Conservation (phyloP, 116 monocot genomes). For the Papilionanthe hybrid region DNA sequence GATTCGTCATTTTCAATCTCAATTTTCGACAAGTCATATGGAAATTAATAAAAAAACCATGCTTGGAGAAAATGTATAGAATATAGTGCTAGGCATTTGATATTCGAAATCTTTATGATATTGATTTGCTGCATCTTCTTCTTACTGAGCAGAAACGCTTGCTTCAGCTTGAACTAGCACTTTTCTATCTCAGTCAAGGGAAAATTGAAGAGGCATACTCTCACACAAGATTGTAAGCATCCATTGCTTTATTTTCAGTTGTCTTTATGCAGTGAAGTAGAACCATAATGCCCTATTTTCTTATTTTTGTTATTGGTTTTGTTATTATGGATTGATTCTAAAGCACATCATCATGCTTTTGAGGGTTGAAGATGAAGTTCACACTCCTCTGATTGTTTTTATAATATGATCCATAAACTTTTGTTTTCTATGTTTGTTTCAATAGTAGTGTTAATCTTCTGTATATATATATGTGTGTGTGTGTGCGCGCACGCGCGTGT, state of each 20-base stretch:
- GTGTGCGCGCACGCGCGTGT: no score
- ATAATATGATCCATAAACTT: background rate
- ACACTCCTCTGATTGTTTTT: background rate
- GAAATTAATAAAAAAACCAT: background rate
- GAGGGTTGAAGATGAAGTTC: background rate
- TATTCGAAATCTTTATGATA: background rate
- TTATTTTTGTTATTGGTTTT: background rate
- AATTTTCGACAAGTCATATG: background rate
- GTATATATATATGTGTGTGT: background rate
- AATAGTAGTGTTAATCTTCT: background rate
- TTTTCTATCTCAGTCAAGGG: slow-evolving; percentile 50
- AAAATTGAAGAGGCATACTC: slow-evolving; percentile 26
- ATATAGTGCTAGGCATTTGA: background rate
- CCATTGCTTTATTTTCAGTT: background rate
- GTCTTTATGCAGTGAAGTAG: background rate
- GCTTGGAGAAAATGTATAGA: background rate
- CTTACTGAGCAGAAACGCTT: slow-evolving; percentile 26
- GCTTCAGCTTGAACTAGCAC: slow-evolving; percentile 48
- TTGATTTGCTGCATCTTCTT: background rate
- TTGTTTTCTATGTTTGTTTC: background rate
- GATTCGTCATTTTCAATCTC: background rate
- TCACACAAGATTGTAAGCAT: slow-evolving; percentile 37
- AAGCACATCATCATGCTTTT: background rate
- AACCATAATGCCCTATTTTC: background rate
- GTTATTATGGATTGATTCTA: background rate